These are phyloP conservation scores for Trichoderma atroviride DNA, from an alignment of 2,329 filamentous ascomycete genomes.

Conservation along the genomic window DNA sequence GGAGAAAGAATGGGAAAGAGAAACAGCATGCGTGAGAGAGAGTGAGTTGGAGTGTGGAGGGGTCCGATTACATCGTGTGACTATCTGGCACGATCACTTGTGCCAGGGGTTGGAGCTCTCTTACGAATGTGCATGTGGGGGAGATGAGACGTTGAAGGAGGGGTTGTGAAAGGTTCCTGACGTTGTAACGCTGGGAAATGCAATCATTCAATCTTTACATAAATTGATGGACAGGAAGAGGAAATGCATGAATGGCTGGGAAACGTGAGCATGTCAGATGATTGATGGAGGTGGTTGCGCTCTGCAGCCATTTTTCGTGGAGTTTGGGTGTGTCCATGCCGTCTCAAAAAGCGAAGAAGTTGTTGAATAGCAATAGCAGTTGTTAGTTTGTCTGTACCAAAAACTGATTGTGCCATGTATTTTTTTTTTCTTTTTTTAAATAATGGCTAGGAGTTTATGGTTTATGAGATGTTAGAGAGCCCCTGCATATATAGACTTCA, in stretches of 20 bases:
- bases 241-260: neutral
- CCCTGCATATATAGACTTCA: no score
- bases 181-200: neutral
- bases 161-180: neutral
- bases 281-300: neutral
- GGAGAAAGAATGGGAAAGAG: neutral
- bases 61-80: conserved; percentile 16
- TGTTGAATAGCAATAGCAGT: no score
- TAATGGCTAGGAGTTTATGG: no score
- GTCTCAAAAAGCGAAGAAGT: no score
- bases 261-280: neutral
- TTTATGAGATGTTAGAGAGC: no score
- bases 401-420: no score
- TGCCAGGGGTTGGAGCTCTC: neutral
- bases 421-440: no score
- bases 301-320: neutral
- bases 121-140: neutral
- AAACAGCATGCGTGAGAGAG: neutral
- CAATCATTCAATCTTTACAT: neutral
- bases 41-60: neutral
- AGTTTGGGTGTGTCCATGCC: neutral
- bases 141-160: neutral
- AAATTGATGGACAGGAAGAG: neutral
- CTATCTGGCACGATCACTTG: conserved; percentile 3
- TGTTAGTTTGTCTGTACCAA: no score